These are phyloP conservation scores for Cerrena zonata DNA, from an alignment of 1,284 basidiomycete species.

Conservation along the genomic window DNA sequence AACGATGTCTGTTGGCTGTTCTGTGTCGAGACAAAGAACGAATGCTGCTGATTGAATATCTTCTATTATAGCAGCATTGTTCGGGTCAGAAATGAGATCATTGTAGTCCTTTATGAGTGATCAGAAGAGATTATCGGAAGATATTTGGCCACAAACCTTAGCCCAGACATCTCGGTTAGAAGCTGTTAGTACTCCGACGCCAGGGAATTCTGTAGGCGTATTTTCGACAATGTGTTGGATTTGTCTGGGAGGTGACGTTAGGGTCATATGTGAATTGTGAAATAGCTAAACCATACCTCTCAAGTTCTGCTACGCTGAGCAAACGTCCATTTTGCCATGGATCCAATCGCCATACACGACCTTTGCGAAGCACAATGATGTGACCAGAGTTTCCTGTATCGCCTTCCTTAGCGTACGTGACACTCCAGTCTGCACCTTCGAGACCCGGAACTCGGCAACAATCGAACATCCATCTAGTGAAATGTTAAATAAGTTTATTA, in stretches of 20 bases:
- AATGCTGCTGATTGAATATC: slow-evolving; percentile 80
- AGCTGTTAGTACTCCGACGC: slow-evolving; percentile 72
- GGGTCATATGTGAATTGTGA: background rate
- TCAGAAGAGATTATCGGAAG: background rate
- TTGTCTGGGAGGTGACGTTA: slow-evolving; percentile 43
- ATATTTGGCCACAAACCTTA: slow-evolving; percentile 44
- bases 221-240: slow-evolving; percentile 70
- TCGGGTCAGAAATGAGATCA: slow-evolving; percentile 46
- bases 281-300: slow-evolving; percentile 43
- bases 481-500: background rate
- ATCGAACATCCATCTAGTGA: slow-evolving; percentile 83
- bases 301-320: slow-evolving; percentile 65
- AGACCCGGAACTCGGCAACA: slow-evolving; percentile 77
- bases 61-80: slow-evolving; percentile 62
- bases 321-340: slow-evolving; percentile 51
- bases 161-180: slow-evolving; percentile 82
- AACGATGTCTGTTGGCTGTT: slow-evolving; percentile 45
- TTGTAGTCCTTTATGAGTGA: slow-evolving; percentile 50
- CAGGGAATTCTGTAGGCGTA: slow-evolving; percentile 56
- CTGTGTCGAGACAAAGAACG: slow-evolving; percentile 71
- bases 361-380: slow-evolving; percentile 73
- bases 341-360: slow-evolving; percentile 73
- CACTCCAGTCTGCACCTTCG: slow-evolving; percentile 69
- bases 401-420: slow-evolving; percentile 60
- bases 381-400: slow-evolving; percentile 66